A percentile compares a stretch with the other conserved stretches of the same genome.
Conservation (phyloP, 2,329 filamentous ascomycete species). For the Aspergillus versicolor region DNA sequence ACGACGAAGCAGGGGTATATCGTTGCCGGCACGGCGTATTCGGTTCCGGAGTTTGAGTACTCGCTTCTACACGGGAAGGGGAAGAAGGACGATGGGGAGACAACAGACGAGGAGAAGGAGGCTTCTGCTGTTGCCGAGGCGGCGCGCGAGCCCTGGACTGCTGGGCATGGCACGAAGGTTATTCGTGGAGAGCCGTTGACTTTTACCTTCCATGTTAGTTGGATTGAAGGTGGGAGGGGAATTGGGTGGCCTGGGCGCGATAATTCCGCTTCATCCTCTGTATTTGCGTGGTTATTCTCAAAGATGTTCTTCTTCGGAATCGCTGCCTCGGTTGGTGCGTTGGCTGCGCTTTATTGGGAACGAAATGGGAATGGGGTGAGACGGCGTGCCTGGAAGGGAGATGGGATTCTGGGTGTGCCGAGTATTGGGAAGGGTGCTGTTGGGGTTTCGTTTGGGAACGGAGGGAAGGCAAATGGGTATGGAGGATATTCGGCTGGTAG, state of each 20-base stretch:
- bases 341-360: slow-evolving; percentile 40
- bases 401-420: slow-evolving; percentile 50
- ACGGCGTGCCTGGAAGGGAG: slow-evolving; percentile 40
- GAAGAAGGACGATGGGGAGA: slow-evolving; percentile 13
- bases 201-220: slow-evolving; percentile 75
- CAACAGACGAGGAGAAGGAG: slow-evolving; percentile 35
- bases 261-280: slow-evolving; percentile 8
- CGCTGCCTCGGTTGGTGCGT: slow-evolving; percentile 36
- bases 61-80: slow-evolving; percentile 8
- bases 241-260: slow-evolving; percentile 32
- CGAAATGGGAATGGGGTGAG: slow-evolving; percentile 23
- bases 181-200: slow-evolving; percentile 85
- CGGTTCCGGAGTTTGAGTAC: slow-evolving; percentile 68
- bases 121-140: slow-evolving; percentile 43
- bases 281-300: slow-evolving; percentile 25
- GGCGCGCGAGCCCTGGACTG: slow-evolving; percentile 48
- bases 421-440: slow-evolving; percentile 45
- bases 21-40: slow-evolving; percentile 85
- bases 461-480: slow-evolving; percentile 55
- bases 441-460: slow-evolving; percentile 55
- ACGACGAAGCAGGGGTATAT: slow-evolving; percentile 65
- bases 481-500: slow-evolving; percentile 50
- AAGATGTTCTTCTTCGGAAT: slow-evolving; percentile 35
- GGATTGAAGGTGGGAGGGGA: slow-evolving; percentile 54
- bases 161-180: slow-evolving; percentile 59